Base-by-base conservation (phyloP, 2,329 filamentous ascomycete genomes). In the Microsporum audouinii region DNA sequence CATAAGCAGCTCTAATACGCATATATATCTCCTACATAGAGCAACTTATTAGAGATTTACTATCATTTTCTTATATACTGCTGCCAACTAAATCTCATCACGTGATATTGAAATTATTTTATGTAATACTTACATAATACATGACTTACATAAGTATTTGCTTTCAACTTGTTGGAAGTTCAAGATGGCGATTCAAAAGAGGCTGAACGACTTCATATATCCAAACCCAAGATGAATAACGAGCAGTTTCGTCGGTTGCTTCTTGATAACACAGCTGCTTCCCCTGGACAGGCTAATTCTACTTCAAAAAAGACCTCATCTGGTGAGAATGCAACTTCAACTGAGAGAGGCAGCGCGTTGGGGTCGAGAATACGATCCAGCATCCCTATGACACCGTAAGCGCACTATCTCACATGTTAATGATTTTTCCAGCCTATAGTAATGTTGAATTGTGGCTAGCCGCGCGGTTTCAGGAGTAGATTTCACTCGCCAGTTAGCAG, bases 361-460 rank as follows among this genome's bases (percentile, higher is more conserved):
- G 91, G 91, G 27, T 94, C 89, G 62, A 83, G 88, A 69, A 85
- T 88, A 75, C 84, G 85, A 66, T 83, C 88, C 38, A 92, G 84
- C 73, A 92, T 96, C 64, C 90, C 90, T 61, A 96, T 96, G 92
- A 96, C 92, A 56, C 92, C 92, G 87, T 91, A 80, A 68, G 85
- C 79, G 53, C 14, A 58, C 51, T 49, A 27, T 58, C 14, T 57
- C 10, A 12, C 14, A 0, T 29, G 6, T 39, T 23, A 5, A 14
- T 36, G 57, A 29, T 8, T 34, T 36, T 33, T 43, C 17, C 1
- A 51, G 17, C 34, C 27, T 12, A 17, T 36, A 49, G 43, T 47
- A 45, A 36, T 12, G 47, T n/a, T 38, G 7, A 45, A 59, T 59
- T 60, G 10, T 57, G 2, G 38, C 59, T 61, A 88, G 86, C 12